Percentiles rank a stretch among this genome's conserved stretches.
These are phyloP conservation scores for Oryza longistaminata DNA, from an alignment of 176 grass and related monocot genomes.

Conservation along the genomic window DNA sequence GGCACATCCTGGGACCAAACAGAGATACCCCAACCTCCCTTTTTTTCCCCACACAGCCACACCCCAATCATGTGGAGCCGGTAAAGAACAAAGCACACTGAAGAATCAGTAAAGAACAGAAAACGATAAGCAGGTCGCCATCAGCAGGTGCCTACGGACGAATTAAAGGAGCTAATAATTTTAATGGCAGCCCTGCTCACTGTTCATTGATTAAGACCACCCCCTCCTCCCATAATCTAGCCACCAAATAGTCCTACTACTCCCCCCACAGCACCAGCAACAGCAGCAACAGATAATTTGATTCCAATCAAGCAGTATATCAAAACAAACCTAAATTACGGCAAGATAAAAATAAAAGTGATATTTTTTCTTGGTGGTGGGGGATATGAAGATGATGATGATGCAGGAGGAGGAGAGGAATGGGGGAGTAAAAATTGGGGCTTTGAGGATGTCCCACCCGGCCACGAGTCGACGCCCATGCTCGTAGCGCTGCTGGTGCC, in stretches of 20 bases:
- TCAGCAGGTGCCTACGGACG: not conserved
- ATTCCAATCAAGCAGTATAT: not conserved
- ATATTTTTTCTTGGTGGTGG: not conserved
- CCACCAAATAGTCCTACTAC: not conserved
- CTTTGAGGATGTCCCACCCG: conserved; percentile 38
- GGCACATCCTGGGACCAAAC: not conserved
- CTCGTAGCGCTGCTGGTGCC: conserved; percentile 88
- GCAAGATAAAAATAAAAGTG: not conserved
- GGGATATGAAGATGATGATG: not conserved
- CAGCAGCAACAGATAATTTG: not conserved
- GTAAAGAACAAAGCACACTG: not conserved
- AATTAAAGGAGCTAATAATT: not conserved
- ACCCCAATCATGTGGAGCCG: not conserved
- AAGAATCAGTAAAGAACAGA: not conserved
- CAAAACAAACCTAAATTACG: not conserved
- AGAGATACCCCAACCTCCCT: not conserved
- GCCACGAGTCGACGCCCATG: conserved; percentile 76
- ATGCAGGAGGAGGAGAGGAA: not conserved
- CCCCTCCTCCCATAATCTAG: not conserved
- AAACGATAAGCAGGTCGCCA: not conserved
- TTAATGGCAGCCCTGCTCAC: not conserved
- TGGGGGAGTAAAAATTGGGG: not conserved
- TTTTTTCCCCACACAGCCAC: not conserved
- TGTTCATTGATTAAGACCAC: conserved; percentile 33
- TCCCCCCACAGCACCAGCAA: not conserved